Conservation (phyloP, 345 rosid genomes). For the Rhizophora apiculata region DNA sequence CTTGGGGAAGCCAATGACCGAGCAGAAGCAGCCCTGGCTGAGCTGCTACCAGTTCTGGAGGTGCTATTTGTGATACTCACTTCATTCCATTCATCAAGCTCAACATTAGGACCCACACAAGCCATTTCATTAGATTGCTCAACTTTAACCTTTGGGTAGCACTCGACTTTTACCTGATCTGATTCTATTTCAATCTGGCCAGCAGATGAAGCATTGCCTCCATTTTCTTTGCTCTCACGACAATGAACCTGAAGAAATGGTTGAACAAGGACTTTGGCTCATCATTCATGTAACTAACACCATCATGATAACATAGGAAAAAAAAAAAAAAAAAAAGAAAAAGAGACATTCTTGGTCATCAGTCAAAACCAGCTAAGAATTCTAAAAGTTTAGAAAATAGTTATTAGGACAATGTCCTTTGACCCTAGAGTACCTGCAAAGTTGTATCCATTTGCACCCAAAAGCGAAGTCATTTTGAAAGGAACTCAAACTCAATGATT, state of each 20-base stretch:
- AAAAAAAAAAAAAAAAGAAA: background rate
- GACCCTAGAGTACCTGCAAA: background rate
- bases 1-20: conserved; percentile 36
- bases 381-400: background rate
- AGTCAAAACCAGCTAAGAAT: background rate
- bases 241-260: conserved; percentile 38
- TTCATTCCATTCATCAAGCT: conserved; percentile 45
- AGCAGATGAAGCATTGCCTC: conserved; percentile 29
- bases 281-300: background rate
- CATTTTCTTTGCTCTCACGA: conserved; percentile 35
- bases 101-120: conserved; percentile 40
- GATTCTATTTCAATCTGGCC: conserved; percentile 23
- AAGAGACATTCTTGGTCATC: background rate
- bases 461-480: background rate
- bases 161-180: conserved; percentile 40
- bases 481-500: background rate
- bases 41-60: conserved; percentile 44
- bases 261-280: background rate
- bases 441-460: background rate
- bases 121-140: conserved; percentile 34
- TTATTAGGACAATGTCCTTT: background rate
- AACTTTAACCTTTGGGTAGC: conserved; percentile 38
- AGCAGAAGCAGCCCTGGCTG: conserved; percentile 47
- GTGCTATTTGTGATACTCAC: conserved; percentile 30
- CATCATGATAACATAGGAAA: background rate